Conservation (phyloP, 495 filamentous ascomycete species). For the Ascodesmis nigricans region DNA sequence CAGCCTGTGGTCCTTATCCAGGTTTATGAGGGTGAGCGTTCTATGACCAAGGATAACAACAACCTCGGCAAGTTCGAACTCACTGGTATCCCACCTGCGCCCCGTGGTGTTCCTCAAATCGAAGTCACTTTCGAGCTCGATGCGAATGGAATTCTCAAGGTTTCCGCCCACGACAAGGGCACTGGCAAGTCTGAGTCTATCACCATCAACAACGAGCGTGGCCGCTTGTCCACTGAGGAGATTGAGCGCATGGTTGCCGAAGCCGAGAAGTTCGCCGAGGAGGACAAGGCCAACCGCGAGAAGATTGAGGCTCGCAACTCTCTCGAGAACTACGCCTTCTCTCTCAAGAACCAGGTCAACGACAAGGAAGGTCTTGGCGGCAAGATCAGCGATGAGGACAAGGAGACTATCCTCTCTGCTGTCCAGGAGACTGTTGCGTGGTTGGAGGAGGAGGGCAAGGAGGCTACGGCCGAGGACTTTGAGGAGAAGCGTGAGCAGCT, state of each 20-base stretch:
- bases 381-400: constrained; percentile 97
- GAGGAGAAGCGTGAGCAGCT: constrained; percentile 99
- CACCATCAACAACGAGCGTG: constrained; percentile 97
- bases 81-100: constrained; percentile 80
- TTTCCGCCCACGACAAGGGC: constrained; percentile 86
- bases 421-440: constrained; percentile 95
- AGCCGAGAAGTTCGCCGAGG: constrained; percentile 94
- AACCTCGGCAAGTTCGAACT: constrained; percentile 94
- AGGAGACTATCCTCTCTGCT: constrained; percentile 86
- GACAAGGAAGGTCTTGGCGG: constrained; percentile 92
- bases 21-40: constrained; percentile 89
- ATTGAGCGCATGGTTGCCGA: constrained; percentile 96
- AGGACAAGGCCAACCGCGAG: constrained; percentile 91
- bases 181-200: constrained; percentile 92
- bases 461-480: constrained; percentile 78
- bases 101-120: constrained; percentile 90
- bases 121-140: constrained; percentile 96
- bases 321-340: constrained; percentile 92
- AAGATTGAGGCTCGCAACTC: constrained; percentile 90
- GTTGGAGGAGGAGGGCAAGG: constrained; percentile 86
- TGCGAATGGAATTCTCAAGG: constrained; percentile 94
- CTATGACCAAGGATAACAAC: constrained; percentile 95
- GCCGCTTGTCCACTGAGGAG: constrained; percentile 82
- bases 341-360: constrained; percentile 95
- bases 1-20: constrained; percentile 94